Evolutionary conservation across 352 stramenopile species (phyloP).

Genomic region (Phytophthora pluvialis): DNA sequence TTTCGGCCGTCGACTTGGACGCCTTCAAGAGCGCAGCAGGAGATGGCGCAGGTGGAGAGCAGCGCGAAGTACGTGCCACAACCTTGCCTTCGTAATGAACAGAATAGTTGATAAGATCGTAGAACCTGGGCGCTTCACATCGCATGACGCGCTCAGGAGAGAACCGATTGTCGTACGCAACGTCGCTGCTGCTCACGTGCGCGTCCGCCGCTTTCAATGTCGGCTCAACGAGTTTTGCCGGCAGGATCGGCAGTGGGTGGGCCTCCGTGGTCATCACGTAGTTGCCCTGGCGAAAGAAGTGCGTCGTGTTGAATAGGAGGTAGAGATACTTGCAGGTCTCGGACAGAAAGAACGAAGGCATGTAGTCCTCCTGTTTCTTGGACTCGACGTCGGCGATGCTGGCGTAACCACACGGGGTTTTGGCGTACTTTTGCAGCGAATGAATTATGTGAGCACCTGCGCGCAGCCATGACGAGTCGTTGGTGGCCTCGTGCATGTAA

Average conservation of each 20-base stretch:
- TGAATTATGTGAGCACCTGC: slow-evolving; percentile 83
- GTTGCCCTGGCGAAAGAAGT: slow-evolving; percentile 87
- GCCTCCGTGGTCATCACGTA: slow-evolving; percentile 98
- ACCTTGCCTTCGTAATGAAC: slow-evolving; percentile 63
- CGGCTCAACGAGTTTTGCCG: slow-evolving; percentile 49
- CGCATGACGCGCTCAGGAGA: slow-evolving; percentile 32
- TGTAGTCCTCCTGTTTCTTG: slow-evolving; percentile 94
- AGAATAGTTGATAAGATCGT: slow-evolving; percentile 61
- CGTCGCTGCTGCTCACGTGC: slow-evolving; percentile 15
- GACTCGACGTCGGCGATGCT: slow-evolving; percentile 88
- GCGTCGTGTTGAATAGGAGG: slow-evolving; percentile 93
- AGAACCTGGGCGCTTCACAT: slow-evolving; percentile 57
- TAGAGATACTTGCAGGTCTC: slow-evolving; percentile 99
- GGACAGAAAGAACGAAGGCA: slow-evolving; percentile 99
- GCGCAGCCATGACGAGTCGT: slow-evolving; percentile 82
- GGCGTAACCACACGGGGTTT: slow-evolving; percentile 94
- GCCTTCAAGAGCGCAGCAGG: slow-evolving; percentile 27
- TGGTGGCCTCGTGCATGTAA: slow-evolving; percentile 93
- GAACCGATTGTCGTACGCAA: slow-evolving; percentile 22
- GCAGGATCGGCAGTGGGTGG: slow-evolving; percentile 92
- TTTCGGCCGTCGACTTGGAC: slow-evolving; percentile 18
- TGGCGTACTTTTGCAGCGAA: slow-evolving; percentile 91
- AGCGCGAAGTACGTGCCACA: slow-evolving; percentile 52
- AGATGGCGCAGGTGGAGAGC: slow-evolving; percentile 23
- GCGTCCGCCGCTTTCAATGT: slow-evolving; percentile 42